Base-by-base conservation (phyloP, 163 green algal species). In the Scenedesmus sp. region DNA sequence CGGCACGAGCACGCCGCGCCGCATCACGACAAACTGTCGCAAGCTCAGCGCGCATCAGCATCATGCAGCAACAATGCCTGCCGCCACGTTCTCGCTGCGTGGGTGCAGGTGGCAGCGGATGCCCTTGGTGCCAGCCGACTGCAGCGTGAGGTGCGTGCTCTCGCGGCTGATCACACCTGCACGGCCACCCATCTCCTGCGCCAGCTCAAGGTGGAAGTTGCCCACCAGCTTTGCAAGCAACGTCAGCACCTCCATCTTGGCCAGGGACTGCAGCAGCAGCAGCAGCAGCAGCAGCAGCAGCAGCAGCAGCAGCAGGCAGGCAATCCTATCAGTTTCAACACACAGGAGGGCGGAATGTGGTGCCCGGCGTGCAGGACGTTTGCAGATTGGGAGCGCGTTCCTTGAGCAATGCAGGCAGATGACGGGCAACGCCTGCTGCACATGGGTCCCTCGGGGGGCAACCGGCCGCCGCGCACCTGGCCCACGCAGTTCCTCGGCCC, bases 401-500 rank as follows among this genome's bases (percentile, higher is more conserved):
- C n/a, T n/a, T n/a, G n/a, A n/a, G n/a, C n/a, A n/a, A n/a, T n/a
- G 24, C 59, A 72, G 59, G 22, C 59, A 72, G 22, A 56, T 72
- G 59, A n/a, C 20, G 33, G 59, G 33, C 59, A 72, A 22, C 56
- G 24, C 9, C 5, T 76, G 30, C 9, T n/a, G 24, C 5, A 20
- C 7, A 76, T 76, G 30, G 33, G 22, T 33, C 13, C 59, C 22
- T n/a, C 20, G 24, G 59, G 2, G 20, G 4, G 33, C 20, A 16
- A 72, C 65, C 40, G 30, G 30, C 40, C 9, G 20, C 30, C 65
- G 40, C 65, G 4, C 65, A 76, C 65, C 65, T 76, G 94, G 0
- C 95, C 95, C 73, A 97, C 94, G 61, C 95, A 97, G 91, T 92
- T 93, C 68, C 95, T 93, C 2, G 93, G 94, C 2, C 95, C 95